These are phyloP conservation scores for Backusella mclennaniae DNA, from an alignment of 192 early-diverging fungal species.

Conservation along the genomic window DNA sequence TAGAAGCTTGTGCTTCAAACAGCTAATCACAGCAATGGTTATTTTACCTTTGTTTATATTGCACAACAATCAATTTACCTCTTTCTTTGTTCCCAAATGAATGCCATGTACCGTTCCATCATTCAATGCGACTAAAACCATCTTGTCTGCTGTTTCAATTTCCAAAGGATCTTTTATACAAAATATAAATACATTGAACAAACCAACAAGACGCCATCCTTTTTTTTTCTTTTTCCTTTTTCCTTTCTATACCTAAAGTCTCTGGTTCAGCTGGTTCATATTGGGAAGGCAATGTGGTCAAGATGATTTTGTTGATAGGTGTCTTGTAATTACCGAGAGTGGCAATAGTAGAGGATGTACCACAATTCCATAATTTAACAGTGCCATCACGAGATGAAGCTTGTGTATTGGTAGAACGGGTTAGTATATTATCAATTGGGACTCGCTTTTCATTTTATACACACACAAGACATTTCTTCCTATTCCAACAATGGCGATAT, in stretches of 20 bases:
- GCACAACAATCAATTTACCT: conserved; percentile 31
- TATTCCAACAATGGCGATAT: conserved; percentile 60
- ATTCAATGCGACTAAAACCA: conserved; percentile 40
- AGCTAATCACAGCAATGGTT: conserved; percentile 23
- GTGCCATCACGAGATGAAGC: conserved; percentile 58
- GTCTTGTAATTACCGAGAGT: conserved; percentile 28
- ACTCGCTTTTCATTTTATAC: background rate
- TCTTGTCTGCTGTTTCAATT: conserved; percentile 44
- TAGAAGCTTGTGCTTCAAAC: conserved; percentile 36
- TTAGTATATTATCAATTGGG: background rate
- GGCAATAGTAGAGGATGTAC: conserved; percentile 45
- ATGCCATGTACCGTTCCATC: conserved; percentile 42
- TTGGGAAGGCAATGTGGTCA: conserved; percentile 15
- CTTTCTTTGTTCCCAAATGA: conserved; percentile 47
- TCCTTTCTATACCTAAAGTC: conserved; percentile 27
- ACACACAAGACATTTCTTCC: conserved; percentile 71
- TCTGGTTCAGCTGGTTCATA: background rate
- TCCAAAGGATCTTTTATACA: conserved; percentile 39
- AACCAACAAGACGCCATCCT: background rate
- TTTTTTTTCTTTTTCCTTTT: background rate
- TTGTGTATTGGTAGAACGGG: conserved; percentile 4
- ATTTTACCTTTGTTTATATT: background rate
- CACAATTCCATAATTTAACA: conserved; percentile 57
- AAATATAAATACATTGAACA: background rate
- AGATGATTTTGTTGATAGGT: conserved; percentile 38